Evolutionary conservation across 371 early-diverging fungal genomes (phyloP).

Genomic region (Syncephalis fuscata): DNA sequence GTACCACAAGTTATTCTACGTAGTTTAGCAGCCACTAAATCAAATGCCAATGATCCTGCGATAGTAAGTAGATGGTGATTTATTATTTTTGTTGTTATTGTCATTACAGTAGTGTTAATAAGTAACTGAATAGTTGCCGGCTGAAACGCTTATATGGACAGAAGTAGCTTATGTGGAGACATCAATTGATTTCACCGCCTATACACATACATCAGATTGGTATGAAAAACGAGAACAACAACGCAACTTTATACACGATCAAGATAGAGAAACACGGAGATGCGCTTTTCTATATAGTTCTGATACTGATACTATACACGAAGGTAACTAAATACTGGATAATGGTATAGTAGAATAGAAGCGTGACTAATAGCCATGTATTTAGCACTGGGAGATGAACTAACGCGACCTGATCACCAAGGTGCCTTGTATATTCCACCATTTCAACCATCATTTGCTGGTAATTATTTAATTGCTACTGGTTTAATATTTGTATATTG

Average conservation of each 20-base stretch:
- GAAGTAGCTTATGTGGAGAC: conserved; percentile 48
- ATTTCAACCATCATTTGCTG: conserved; percentile 21
- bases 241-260: conserved; percentile 36
- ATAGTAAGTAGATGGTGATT: not conserved
- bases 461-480: conserved; percentile 5
- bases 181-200: conserved; percentile 39
- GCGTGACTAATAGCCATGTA: too few species aligned
- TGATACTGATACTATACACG: conserved; percentile 10
- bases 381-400: not conserved
- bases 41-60: not conserved
- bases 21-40: conserved; percentile 17
- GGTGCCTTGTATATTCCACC: conserved; percentile 43
- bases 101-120: conserved; percentile 3
- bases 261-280: conserved; percentile 45
- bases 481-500: not conserved
- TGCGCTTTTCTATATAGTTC: conserved; percentile 40
- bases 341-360: not conserved
- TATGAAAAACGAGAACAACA: conserved; percentile 28
- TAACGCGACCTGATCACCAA: conserved; percentile 20
- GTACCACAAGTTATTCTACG: conserved; percentile 35
- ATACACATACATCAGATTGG: conserved; percentile 38
- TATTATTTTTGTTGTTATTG: not conserved
- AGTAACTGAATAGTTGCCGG: conserved; percentile 3
- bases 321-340: not conserved
- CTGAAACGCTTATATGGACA: conserved; percentile 36